phyloP scores from a whole-genome alignment of 495 filamentous ascomycete genomes.

The Tetracladium marchalianum region DNA sequence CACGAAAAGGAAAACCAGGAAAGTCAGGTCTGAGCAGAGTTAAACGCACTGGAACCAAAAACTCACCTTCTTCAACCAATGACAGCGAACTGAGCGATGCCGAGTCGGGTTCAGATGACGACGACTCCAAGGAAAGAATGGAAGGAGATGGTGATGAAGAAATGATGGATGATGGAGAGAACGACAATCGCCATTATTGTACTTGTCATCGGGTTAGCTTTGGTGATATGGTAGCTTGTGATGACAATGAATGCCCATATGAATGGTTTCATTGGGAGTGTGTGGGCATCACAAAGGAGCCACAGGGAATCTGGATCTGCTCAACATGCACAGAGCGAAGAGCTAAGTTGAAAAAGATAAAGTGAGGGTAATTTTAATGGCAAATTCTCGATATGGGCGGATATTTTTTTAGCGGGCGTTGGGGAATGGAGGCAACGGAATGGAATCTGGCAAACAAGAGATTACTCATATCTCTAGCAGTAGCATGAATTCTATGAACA shows the following conservation, averaged over 20 bases:
- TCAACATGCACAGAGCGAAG: conserved; percentile 58
- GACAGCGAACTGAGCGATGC: conserved; percentile 60
- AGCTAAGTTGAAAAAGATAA: too few relatives aligned
- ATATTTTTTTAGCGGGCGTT: too few relatives aligned
- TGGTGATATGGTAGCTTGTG: conserved; percentile 97
- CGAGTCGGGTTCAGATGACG: conserved; percentile 39
- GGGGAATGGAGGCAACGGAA: too few relatives aligned
- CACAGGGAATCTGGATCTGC: conserved; percentile 88
- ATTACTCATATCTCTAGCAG: too few relatives aligned
- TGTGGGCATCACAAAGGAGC: conserved; percentile 81
- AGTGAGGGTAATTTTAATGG: not conserved
- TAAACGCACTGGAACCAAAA: conserved; percentile 43
- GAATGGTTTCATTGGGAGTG: conserved; percentile 99
- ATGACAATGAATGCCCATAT: conserved; percentile 82
- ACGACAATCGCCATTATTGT: conserved; percentile 87
- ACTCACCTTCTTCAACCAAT: conserved; percentile 44
- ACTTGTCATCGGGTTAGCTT: conserved; percentile 85
- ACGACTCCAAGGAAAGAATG: conserved; percentile 26
- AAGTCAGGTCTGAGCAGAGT: conserved; percentile 44
- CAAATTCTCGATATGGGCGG: too few relatives aligned
- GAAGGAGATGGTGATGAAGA: conserved; percentile 52
- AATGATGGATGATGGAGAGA: conserved; percentile 64
- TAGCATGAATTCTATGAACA: too few relatives aligned
- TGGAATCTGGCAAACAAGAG: too few relatives aligned
- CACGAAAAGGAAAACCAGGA: conserved; percentile 45